Base-by-base conservation (phyloP, 2,329 filamentous ascomycete genomes). In the Lomentospora prolificans region DNA sequence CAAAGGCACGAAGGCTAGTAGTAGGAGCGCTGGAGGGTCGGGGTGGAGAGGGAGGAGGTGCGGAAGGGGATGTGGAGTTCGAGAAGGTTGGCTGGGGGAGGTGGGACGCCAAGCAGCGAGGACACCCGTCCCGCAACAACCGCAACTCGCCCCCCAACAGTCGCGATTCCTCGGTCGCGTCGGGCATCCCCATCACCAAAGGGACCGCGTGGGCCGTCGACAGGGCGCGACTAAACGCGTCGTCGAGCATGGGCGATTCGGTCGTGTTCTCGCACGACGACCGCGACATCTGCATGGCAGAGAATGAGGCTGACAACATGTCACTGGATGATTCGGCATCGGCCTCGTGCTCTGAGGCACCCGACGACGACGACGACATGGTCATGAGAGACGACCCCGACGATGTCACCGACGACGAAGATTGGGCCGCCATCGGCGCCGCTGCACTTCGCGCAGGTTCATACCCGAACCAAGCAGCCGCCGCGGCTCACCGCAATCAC, bases 61-160 rank as follows among this genome's bases (percentile, higher is more conserved):
- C 80, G 59, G 77, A 85, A 59, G 85, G 85, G 61, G 85, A 89
- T 62, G 85, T 94, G 64, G 79, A 86, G 66, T 97, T 95, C 67
- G 88, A 95, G 70, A 97, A 97, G 77, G 90, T 96, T 58, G 92
- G 92, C 66, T 97, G 92, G 92, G 94, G 94, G 58, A 84, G 90
- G 61, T 99, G 92, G 92, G 88, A 95, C 70, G 94, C 91, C 59
- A 84, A 84, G 66, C 79, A 82, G 67, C 83, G 83, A 63, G 88
- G 85, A 55, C 81, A 88, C 59, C 73, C 79, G 46, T 64, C 73
- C 59, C 74, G 76, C 60, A 67, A 74, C 58, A 51, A 50, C 61
- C 65, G 57, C 55, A 55, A 46, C 59, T 67, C 63, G 65, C 74
- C 68, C 66, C 69, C 62, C 64, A 67, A 61, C 67, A 75, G 68